A percentile compares a stretch with the other conserved stretches of the same genome.
These are phyloP conservation scores for Oidiodendron maius DNA, from an alignment of 495 filamentous ascomycete species.

Conservation along the genomic window DNA sequence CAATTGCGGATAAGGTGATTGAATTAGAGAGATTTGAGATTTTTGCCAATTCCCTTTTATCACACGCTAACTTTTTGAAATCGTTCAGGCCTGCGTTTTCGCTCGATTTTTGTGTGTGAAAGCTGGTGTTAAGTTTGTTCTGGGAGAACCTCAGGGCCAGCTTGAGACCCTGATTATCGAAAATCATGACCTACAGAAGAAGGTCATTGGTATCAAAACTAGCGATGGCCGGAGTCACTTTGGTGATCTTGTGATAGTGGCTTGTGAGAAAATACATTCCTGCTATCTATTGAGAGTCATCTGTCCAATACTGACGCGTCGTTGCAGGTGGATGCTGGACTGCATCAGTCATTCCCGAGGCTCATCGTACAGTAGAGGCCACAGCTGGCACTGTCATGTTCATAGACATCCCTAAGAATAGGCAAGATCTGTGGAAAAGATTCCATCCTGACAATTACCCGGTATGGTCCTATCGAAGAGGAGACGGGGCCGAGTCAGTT, in stretches of 20 bases:
- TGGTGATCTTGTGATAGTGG: neutral
- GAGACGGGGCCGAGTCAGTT: slow-evolving; percentile 26
- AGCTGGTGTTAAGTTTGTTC: slow-evolving; percentile 31
- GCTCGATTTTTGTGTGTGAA: too few relatives aligned
- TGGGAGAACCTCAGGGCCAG: slow-evolving; percentile 17
- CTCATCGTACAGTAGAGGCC: slow-evolving; percentile 33
- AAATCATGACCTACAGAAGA: too few relatives aligned
- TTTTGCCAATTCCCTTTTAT: too few relatives aligned
- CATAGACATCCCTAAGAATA: slow-evolving; percentile 26
- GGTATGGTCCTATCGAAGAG: slow-evolving; percentile 26
- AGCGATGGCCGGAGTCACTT: neutral
- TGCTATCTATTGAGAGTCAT: too few relatives aligned
- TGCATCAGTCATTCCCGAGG: slow-evolving; percentile 24
- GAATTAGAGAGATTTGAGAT: too few relatives aligned
- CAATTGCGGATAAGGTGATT: slow-evolving; percentile 36
- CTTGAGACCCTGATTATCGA: neutral
- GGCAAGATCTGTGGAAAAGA: slow-evolving; percentile 23
- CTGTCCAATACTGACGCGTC: too few relatives aligned
- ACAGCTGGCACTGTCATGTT: slow-evolving; percentile 36
- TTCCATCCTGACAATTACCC: slow-evolving; percentile 32
- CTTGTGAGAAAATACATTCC: too few relatives aligned
- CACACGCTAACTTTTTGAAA: too few relatives aligned
- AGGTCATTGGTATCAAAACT: neutral
- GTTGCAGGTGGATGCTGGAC: slow-evolving; percentile 33
- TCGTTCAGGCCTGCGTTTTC: too few relatives aligned